These are phyloP conservation scores for Deuterostichococcus epilithicus DNA, from an alignment of 139 green algal species.

Conservation along the genomic window DNA sequence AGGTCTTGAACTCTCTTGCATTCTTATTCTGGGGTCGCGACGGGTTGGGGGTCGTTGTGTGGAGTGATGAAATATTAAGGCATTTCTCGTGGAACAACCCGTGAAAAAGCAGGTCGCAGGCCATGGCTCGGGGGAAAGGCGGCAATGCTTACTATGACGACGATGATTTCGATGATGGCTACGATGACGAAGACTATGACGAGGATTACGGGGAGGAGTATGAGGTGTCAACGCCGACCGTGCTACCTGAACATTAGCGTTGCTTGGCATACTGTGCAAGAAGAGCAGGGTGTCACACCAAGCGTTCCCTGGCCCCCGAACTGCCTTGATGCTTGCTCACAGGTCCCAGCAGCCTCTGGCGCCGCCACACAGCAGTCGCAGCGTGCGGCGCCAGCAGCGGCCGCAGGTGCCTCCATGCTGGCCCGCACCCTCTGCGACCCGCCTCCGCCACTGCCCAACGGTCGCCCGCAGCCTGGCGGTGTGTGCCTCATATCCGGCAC, in stretches of 20 bases:
- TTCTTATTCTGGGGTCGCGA: neutral
- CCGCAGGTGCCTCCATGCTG: conserved; percentile 72
- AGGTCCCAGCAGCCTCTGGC: neutral
- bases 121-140: conserved; percentile 1
- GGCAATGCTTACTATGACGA: conserved; percentile 33
- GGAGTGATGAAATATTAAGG: neutral
- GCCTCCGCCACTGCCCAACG: conserved; percentile 39
- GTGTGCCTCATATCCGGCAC: neutral
- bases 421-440: conserved; percentile 53
- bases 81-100: too few species aligned
- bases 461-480: conserved; percentile 58
- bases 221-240: conserved; percentile 9
- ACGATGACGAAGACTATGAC: conserved; percentile 53
- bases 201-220: conserved; percentile 46
- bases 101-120: neutral
- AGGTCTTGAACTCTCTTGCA: neutral
- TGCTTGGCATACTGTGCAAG: neutral
- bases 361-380: conserved; percentile 6
- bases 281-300: neutral
- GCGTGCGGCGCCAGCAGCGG: conserved; percentile 14
- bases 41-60: neutral
- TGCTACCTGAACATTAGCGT: neutral
- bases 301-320: neutral
- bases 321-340: neutral
- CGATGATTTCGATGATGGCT: conserved; percentile 63